Percentiles rank a stretch among this genome's conserved stretches.
phyloP scores from a whole-genome alignment of 1,139 yeast species.

The Petasospora fabianii region DNA sequence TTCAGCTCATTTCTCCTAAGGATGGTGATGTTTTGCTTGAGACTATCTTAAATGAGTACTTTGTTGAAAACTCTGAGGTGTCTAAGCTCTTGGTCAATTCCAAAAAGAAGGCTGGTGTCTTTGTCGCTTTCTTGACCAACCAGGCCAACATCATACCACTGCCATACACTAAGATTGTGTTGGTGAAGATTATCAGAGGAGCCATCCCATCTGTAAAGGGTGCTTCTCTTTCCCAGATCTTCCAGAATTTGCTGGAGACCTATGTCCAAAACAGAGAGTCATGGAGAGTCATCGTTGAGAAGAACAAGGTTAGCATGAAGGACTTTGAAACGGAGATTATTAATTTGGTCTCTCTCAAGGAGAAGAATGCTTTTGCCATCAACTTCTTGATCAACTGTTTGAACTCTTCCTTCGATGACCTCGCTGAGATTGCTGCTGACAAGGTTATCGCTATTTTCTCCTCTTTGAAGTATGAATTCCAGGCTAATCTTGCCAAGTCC shows the following conservation, averaged over 20 bases:
- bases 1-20: constrained; percentile 60
- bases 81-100: constrained; percentile 34
- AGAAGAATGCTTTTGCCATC: constrained; percentile 51
- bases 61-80: constrained; percentile 44
- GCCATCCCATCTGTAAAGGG: constrained; percentile 33
- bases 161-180: constrained; percentile 42
- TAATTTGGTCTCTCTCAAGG: constrained; percentile 54
- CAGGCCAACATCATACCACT: constrained; percentile 43
- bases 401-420: constrained; percentile 45
- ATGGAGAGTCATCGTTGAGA: constrained; percentile 44
- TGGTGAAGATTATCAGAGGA: constrained; percentile 36
- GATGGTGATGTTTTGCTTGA: constrained; percentile 53
- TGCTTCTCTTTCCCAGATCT: constrained; percentile 37
- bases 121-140: constrained; percentile 46
- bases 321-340: constrained; percentile 54
- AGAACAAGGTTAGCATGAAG: constrained; percentile 46
- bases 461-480: constrained; percentile 52
- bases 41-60: constrained; percentile 42
- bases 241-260: constrained; percentile 31
- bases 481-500: constrained; percentile 52
- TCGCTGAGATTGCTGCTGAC: constrained; percentile 47
- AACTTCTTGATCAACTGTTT: constrained; percentile 56
- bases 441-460: constrained; percentile 55
- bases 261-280: constrained; percentile 42
- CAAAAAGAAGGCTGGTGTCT: constrained; percentile 41